Conservation (phyloP, 371 early-diverging fungal species). For the Apophysomyces variabilis region DNA sequence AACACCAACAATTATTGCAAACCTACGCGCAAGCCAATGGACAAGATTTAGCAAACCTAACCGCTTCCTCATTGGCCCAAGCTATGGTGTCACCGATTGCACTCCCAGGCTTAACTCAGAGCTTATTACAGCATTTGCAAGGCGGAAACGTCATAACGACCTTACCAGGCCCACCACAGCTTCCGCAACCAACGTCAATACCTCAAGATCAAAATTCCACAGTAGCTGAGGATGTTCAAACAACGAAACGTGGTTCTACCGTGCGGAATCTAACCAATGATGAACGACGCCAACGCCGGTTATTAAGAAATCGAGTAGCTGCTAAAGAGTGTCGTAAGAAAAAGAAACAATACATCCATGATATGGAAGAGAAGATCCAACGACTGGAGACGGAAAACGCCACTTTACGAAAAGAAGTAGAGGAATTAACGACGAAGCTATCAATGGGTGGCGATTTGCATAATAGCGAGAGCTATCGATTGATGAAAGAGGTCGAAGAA, state of each 20-base stretch:
- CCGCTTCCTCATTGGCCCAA: slow-evolving; percentile 55
- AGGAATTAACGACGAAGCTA: slow-evolving; percentile 69
- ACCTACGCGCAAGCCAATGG: slow-evolving; percentile 48
- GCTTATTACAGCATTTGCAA: slow-evolving; percentile 43
- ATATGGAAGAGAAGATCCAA: slow-evolving; percentile 70
- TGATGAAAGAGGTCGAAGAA: slow-evolving; percentile 71
- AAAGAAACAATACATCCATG: slow-evolving; percentile 78
- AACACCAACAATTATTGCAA: slow-evolving; percentile 49
- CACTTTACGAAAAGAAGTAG: slow-evolving; percentile 62
- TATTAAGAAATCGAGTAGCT: slow-evolving; percentile 77
- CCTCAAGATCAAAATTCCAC: slow-evolving; percentile 12
- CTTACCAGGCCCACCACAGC: slow-evolving; percentile 47
- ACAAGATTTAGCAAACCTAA: slow-evolving; percentile 48
- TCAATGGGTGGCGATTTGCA: slow-evolving; percentile 61
- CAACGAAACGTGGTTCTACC: slow-evolving; percentile 10
- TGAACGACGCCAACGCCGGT: slow-evolving; percentile 76
- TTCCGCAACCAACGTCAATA: slow-evolving; percentile 20
- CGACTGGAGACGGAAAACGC: slow-evolving; percentile 71
- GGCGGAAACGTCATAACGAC: slow-evolving; percentile 53
- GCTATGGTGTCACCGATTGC: slow-evolving; percentile 57
- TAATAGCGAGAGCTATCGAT: slow-evolving; percentile 56
- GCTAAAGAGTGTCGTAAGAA: slow-evolving; percentile 87
- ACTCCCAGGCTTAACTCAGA: slow-evolving; percentile 39
- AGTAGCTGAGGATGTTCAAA: slow-evolving; percentile 2
- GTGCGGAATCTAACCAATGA: slow-evolving; percentile 60